Evolutionary conservation across 208 protist species (phyloP), one percentile per base, ranked within the genome.

Genomic region (Leishmania tarentolae): DNA sequence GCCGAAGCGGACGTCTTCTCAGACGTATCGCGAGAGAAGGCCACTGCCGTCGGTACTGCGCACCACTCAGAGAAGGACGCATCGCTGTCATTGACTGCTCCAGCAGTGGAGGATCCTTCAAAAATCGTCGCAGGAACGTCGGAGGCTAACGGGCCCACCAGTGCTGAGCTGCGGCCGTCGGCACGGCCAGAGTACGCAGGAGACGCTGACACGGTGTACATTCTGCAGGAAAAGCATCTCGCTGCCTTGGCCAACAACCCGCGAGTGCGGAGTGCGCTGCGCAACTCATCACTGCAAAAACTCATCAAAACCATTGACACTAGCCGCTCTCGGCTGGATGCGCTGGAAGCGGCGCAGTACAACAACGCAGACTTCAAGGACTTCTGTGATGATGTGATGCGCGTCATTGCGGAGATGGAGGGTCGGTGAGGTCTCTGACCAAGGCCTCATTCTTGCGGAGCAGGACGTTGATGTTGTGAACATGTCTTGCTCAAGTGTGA

Each of bases 351-450:
- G 24, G 95, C 93, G 59, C 72, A 94, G 86, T 85, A 86, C 73
- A 97, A 97, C 78, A 90, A 89, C 68, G 82, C 86, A 0, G 91
- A 96, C 56, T 98, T 98, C 70, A 82, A 84, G 31, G 42, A 76
- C 13, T 98, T 97, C 70, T 94, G 90, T 72, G 83, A 93, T 28
- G 74, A 86, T 11, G 87, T 97, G 28, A 84, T 94, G 73, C 70
- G 57, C 31, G 81, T 84, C 28, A 88, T 97, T 47, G 81, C 78
- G 35, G 44, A 44, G 28, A 83, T 86, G 57, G 86, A 94, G 78
- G 81, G 63, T 8, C 74, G 83, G 46, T 79, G 61, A 61, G 42
- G 40, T 50, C 19, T 73, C 24, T 52, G 68, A 8, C 11, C 40
- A 37, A 6, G 28, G 19, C 28, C 28, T 53, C 68, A 35, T 52